phyloP scores from a whole-genome alignment of 169 alveolate species.

The Toxoplasma gondii region DNA sequence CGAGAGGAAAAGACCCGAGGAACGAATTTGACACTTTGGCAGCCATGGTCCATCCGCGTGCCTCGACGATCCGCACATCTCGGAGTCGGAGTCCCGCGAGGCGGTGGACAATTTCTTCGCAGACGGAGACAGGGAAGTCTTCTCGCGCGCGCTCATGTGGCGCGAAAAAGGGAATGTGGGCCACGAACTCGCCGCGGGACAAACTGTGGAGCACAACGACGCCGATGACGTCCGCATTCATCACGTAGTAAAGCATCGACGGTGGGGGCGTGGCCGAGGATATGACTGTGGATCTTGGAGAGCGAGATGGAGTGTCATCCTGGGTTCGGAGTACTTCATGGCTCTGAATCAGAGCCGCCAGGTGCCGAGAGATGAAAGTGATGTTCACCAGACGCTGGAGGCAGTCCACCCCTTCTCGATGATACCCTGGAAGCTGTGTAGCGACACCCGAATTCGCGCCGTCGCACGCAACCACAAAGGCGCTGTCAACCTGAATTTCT shows the following conservation, averaged over 20 bases:
- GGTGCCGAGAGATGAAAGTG: slow-evolving; percentile 54
- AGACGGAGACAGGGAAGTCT: neutral
- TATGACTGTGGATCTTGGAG: neutral
- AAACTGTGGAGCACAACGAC: slow-evolving; percentile 90
- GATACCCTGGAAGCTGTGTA: neutral
- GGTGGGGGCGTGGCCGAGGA: slow-evolving; percentile 42
- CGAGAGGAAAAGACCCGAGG: neutral
- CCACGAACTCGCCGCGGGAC: slow-evolving; percentile 89
- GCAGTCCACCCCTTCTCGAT: slow-evolving; percentile 1
- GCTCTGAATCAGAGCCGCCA: slow-evolving; percentile 35
- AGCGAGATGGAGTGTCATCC: slow-evolving; percentile 41
- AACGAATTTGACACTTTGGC: slow-evolving; percentile 48
- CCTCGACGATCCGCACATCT: slow-evolving; percentile 49
- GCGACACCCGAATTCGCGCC: slow-evolving; percentile 58
- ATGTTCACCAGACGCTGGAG: slow-evolving; percentile 59
- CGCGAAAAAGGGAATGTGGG: slow-evolving; percentile 87
- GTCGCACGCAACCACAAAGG: slow-evolving; percentile 58
- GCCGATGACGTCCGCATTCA: slow-evolving; percentile 81
- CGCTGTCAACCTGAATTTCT: slow-evolving; percentile 40
- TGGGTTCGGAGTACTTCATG: neutral
- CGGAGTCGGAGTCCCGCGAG: slow-evolving; percentile 40
- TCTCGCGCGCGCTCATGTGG: slow-evolving; percentile 20
- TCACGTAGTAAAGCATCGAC: slow-evolving; percentile 84
- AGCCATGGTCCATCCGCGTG: slow-evolving; percentile 60
- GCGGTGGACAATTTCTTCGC: slow-evolving; percentile 11